Conservation (phyloP, 495 filamentous ascomycete genomes). For the Saxispiralis lemnorum region DNA sequence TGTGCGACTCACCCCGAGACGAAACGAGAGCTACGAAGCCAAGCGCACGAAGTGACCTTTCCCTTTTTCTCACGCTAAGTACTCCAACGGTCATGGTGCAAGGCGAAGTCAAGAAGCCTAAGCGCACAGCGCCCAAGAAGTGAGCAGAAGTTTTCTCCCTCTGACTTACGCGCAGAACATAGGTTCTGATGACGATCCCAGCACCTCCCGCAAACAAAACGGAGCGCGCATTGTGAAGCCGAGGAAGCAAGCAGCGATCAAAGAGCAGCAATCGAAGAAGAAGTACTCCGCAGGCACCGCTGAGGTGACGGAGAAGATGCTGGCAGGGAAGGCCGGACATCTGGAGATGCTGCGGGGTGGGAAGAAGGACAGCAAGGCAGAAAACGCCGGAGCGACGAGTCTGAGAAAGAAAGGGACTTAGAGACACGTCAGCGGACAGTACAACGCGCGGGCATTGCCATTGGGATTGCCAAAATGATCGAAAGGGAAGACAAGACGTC, state of each 20-base stretch:
- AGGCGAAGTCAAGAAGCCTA: slow-evolving; percentile 11
- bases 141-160: background rate
- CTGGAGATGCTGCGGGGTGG: slow-evolving; percentile 49
- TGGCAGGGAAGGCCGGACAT: slow-evolving; percentile 56
- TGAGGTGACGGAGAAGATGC: slow-evolving; percentile 44
- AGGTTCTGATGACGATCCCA: background rate
- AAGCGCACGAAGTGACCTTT: too few species aligned
- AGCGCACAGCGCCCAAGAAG: slow-evolving; percentile 7
- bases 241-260: slow-evolving; percentile 43
- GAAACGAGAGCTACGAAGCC: too few species aligned
- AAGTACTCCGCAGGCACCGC: slow-evolving; percentile 49
- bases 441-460: too few species aligned
- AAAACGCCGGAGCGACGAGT: slow-evolving; percentile 13
- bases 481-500: too few species aligned
- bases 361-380: slow-evolving; percentile 36
- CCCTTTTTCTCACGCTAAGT: too few species aligned
- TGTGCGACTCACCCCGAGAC: too few species aligned
- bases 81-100: slow-evolving; percentile 4
- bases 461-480: too few species aligned
- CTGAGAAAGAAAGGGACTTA: too few species aligned
- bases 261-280: slow-evolving; percentile 46
- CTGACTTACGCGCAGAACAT: too few species aligned
- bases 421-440: too few species aligned
- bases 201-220: slow-evolving; percentile 24
- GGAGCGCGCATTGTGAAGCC: slow-evolving; percentile 48